Evolutionary conservation across 2,329 filamentous ascomycete genomes (phyloP).

Genomic region (Fusarium odoratissimum): DNA sequence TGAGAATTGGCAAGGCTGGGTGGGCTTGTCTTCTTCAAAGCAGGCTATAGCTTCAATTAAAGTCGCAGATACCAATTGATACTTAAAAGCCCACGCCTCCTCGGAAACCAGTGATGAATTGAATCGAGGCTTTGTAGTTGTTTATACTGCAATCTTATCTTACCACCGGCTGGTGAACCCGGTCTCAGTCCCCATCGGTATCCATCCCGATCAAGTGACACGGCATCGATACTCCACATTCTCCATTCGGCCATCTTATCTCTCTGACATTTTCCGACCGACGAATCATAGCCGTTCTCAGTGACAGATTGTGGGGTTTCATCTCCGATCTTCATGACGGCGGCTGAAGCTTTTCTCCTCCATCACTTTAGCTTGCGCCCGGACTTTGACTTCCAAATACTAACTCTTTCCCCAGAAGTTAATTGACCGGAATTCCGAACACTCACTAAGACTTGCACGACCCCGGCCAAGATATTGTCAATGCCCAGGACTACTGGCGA

Average conservation of each 20-base stretch:
- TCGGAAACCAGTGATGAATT: not conserved
- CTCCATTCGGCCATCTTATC: constrained; percentile 8
- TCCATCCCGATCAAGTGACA: constrained; percentile 27
- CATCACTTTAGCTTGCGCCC: not conserved
- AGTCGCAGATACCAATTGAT: not conserved
- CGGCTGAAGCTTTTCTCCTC: not conserved
- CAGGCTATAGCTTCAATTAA: not conserved
- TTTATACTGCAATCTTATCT: not conserved
- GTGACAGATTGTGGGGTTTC: not conserved
- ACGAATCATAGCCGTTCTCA: not conserved
- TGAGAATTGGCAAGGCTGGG: not conserved
- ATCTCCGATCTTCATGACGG: not conserved
- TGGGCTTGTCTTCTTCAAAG: not conserved
- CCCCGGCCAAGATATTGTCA: not conserved
- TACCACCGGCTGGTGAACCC: not conserved
- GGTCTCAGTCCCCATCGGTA: not conserved
- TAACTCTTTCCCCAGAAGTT: too few relatives aligned
- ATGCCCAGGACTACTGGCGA: constrained; percentile 20
- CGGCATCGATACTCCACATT: not conserved
- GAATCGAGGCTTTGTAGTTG: not conserved
- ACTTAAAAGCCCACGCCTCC: too few relatives aligned
- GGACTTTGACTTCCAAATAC: not conserved
- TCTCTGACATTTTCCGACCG: not conserved
- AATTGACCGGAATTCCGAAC: constrained; percentile 15
- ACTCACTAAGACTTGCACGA: not conserved